Base-by-base conservation (phyloP, 176 grass and related monocot genomes). In the Carex parvula region DNA sequence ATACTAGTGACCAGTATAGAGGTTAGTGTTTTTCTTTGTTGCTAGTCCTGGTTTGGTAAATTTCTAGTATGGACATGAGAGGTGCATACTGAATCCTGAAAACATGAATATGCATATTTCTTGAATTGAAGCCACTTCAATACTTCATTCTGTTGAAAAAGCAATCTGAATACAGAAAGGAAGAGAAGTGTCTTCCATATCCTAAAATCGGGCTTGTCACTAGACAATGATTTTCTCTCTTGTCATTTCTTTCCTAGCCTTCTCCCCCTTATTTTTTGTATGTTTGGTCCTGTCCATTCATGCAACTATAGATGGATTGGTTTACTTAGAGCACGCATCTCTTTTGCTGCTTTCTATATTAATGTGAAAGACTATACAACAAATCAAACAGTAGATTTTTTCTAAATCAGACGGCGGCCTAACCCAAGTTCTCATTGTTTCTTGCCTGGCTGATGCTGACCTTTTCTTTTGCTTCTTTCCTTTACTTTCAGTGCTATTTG, bases 321-420 rank as follows among this genome's bases (percentile, higher is more conserved):
- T 78, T 78, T 78, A 32, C 73, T 78, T 44, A 6, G 14, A 54
- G 48, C 72, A 76, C n/a, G 22, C 26, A 18, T 57, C 52, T 78
- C 52, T 55, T 17, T 78, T 78, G 52, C 57, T 57, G 17, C 73
- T 78, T 75, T 57, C 52, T 57, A 33, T 50, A 78, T 78, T 57
- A 54, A 57, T 57, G 11, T 78, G 52, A 78, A 33, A 78, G 22
- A 1, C 6, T 29, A 18, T 57, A 78, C 24, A 78, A 32, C 50
- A 56, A 7, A 78, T 78, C 52, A 78, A 78, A 32, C 73, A 33
- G 57, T 57, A 78, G 6, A 78, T 33, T 32, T 57, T 33, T 78
- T 78, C 20, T 78, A 52, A 78, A 55, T 15, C 24, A 32, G 26
- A 78, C 52, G 57, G 22, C 21, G 15, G 26, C 73, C 14, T 29